Evolutionary conservation across 1,284 basidiomycete genomes (phyloP), one percentile per base, ranked within the genome.

Genomic region (Phenoliferia sp.): DNA sequence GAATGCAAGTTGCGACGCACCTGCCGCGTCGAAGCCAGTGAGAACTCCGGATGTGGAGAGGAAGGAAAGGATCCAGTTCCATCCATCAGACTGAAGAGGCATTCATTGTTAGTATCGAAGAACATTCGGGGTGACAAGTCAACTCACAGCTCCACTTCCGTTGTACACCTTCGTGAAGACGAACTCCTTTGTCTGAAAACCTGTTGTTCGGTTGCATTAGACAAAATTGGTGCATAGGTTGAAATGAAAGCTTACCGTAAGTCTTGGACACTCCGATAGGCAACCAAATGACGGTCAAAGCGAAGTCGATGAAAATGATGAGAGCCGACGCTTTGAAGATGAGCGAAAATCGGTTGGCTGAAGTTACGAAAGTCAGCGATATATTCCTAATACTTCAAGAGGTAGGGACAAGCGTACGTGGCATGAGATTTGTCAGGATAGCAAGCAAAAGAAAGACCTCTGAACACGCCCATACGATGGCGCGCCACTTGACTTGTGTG

Each of bases 121-220:
- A 16, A 1, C 16, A 32, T 15, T n/a, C 26, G 22, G 15, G 3
- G 5, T 33, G n/a, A n/a, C 6, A 7, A 28, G n/a, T 29, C 7
- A 57, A 57, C 54, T 48, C 39, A 61, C 62, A 2, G 65, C 66
- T 1, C 89, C 89, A 3, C 90, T 92, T 35, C 90, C 90, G 74
- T 94, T 93, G 78, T 90, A 89, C n/a, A 86, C 88, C 80, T 84
- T 81, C 7, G 87, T 89, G 73, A 93, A 92, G 2, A 90, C 90
- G 48, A 91, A 90, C 50, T 85, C 84, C 0, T 88, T 87, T 32
- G 85, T 83, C 64, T 90, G 85, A 79, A 92, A 90, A 5, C 59
- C n/a, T n/a, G n/a, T n/a, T n/a, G n/a, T n/a, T n/a, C n/a, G n/a
- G n/a, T n/a, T n/a, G n/a, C n/a, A n/a, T n/a, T n/a, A n/a, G n/a